phyloP scores from a whole-genome alignment of 2,329 filamentous ascomycete species.

The Ophiocordyceps australis region DNA sequence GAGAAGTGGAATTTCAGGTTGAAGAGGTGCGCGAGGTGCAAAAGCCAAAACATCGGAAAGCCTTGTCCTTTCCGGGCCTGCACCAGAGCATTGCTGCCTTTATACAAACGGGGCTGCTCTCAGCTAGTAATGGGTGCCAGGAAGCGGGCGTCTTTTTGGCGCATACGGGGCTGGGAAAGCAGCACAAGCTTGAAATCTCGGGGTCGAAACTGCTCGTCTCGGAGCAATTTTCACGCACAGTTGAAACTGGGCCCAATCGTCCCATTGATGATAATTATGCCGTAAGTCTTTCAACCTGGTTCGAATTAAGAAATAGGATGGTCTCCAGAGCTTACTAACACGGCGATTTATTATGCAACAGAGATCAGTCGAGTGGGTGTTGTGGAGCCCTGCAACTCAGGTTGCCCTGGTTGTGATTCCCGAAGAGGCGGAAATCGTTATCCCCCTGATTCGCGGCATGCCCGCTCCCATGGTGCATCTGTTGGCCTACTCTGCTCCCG shows the following conservation, averaged over 20 bases:
- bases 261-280: constrained; percentile 2
- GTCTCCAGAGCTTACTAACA: too few relatives aligned
- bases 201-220: constrained; percentile 16
- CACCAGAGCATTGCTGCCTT: constrained; percentile 27
- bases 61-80: constrained; percentile 24
- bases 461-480: constrained; percentile 18
- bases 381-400: constrained; percentile 29
- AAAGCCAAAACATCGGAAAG: constrained; percentile 18
- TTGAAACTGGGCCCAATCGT: constrained; percentile 1
- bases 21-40: constrained; percentile 37
- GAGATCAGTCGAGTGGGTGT: constrained; percentile 39
- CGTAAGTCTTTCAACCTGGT: too few relatives aligned
- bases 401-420: constrained; percentile 39
- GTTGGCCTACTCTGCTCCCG: constrained; percentile 38
- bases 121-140: constrained; percentile 7
- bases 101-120: constrained; percentile 19
- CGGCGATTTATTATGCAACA: constrained; percentile 5
- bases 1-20: constrained; percentile 39
- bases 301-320: too few relatives aligned
- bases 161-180: constrained; percentile 19
- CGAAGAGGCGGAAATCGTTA: constrained; percentile 40
- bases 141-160: constrained; percentile 7
- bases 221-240: constrained; percentile 4
- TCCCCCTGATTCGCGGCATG: constrained; percentile 20
- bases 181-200: too few relatives aligned